These are phyloP conservation scores for Persicaria tinctoria DNA, from an alignment of 148 eudicot species.

Conservation along the genomic window DNA sequence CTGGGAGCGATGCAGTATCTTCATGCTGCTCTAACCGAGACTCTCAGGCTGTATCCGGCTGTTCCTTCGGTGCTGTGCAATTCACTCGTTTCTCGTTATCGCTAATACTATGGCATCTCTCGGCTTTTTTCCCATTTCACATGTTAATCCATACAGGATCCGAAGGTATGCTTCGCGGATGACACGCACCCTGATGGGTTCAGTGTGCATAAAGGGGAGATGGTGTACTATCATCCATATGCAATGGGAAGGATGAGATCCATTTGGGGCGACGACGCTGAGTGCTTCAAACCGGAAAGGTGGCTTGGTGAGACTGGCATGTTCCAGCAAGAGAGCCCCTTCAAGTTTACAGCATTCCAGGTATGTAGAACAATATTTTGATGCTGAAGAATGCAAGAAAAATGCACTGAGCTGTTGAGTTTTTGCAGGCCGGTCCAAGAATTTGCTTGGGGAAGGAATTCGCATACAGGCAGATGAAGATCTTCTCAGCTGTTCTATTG, in stretches of 20 bases:
- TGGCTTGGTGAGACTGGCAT: constrained; percentile 67
- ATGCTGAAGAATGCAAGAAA: not conserved
- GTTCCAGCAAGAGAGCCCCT: constrained; percentile 62
- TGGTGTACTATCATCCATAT: constrained; percentile 61
- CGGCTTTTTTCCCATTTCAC: not conserved
- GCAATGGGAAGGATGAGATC: constrained; percentile 85
- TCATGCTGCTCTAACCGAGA: constrained; percentile 70
- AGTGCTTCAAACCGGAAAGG: constrained; percentile 61
- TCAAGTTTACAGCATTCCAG: constrained; percentile 79
- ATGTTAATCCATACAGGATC: constrained; percentile 30
- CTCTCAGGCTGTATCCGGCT: constrained; percentile 74
- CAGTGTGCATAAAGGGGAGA: constrained; percentile 63
- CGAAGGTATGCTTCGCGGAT: constrained; percentile 55
- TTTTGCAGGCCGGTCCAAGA: constrained; percentile 46
- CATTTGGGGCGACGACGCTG: constrained; percentile 80
- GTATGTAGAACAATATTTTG: constrained; percentile 12
- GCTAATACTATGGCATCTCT: too few relatives aligned
- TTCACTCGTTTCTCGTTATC: not conserved
- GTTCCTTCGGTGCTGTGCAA: constrained; percentile 57
- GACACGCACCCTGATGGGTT: constrained; percentile 75
- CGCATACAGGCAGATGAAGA: constrained; percentile 34
- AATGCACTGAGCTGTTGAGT: not conserved
- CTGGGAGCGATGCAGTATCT: constrained; percentile 73
- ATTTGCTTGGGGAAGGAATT: constrained; percentile 63
- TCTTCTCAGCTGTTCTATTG: constrained; percentile 14